Evolutionary conservation across 345 rosid genomes (phyloP), one percentile per base, ranked within the genome.

Genomic region (Populus nigra): DNA sequence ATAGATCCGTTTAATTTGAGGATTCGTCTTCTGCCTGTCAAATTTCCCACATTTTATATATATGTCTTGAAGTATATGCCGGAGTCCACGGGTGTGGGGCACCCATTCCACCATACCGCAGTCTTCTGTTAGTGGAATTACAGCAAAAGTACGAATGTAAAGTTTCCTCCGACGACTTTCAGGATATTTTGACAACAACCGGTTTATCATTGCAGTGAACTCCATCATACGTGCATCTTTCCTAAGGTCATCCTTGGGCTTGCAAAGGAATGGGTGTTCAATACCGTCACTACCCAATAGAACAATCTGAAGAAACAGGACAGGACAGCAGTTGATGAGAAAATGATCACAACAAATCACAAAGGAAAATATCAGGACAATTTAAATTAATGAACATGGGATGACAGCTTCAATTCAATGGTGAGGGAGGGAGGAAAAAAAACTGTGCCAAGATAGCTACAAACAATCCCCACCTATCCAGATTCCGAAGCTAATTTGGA

Each of bases 201-300:
- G 92, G 83, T 95, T 95, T 86, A 95, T 95, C 94, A 92, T 95
- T 74, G 98, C 99, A 81, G 88, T 95, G 79, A 95, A 95, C 85
- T 95, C 99, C 98, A 95, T 95, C 99, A 95, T 93, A 73, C 97
- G 97, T 65, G 99, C 98, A 91, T 95, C 99, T 88, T 95, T 95
- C 84, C 99, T 88, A 61, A 95, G 93, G 79, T 95, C 99, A 83
- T 93, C 99, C 89, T 93, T 93, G 69, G 99, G 98, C 79, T 95
- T 95, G 91, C 99, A 95, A 71, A 95, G 98, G 87, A 93, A 95
- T 73, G 99, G 99, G 25, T 90, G 90, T 76, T 93, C 92, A 82
- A 84, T 81, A 75, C 99, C 99, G 85, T 95, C 98, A 88, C 93
- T 92, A 25, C 99, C 99, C 84, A 95, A 82, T 57, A 93, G 89